phyloP scores from a whole-genome alignment of 179 eudicot genomes.

The Camellia oleifera region DNA sequence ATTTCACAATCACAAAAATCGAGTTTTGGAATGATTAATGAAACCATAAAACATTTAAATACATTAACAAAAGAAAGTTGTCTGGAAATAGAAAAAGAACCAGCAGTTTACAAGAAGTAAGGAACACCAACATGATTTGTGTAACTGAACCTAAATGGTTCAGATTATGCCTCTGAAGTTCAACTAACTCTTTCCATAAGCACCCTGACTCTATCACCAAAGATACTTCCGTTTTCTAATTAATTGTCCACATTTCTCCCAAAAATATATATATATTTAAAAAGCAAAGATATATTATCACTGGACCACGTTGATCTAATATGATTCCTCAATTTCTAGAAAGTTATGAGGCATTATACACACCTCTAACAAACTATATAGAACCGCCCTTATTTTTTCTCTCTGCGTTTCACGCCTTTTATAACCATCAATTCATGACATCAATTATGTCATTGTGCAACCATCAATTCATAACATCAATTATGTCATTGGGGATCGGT shows the following conservation, averaged over 20 bases:
- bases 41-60: neutral
- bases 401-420: neutral
- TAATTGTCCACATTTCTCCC: neutral
- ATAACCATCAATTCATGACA: neutral
- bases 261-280: neutral
- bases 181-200: neutral
- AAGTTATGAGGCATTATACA: neutral
- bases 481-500: neutral
- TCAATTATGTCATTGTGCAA: neutral
- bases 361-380: neutral
- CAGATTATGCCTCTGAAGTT: conserved; percentile 5
- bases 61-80: neutral
- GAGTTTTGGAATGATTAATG: neutral
- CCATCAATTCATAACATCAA: neutral
- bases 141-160: neutral
- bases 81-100: neutral
- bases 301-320: neutral
- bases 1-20: neutral
- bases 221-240: neutral
- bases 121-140: no score
- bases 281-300: neutral
- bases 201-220: neutral
- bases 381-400: neutral
- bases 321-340: conserved; percentile 6
- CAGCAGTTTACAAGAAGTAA: neutral